Base-by-base conservation (phyloP, 192 early-diverging fungal genomes). In the Dissophora globulifera region DNA sequence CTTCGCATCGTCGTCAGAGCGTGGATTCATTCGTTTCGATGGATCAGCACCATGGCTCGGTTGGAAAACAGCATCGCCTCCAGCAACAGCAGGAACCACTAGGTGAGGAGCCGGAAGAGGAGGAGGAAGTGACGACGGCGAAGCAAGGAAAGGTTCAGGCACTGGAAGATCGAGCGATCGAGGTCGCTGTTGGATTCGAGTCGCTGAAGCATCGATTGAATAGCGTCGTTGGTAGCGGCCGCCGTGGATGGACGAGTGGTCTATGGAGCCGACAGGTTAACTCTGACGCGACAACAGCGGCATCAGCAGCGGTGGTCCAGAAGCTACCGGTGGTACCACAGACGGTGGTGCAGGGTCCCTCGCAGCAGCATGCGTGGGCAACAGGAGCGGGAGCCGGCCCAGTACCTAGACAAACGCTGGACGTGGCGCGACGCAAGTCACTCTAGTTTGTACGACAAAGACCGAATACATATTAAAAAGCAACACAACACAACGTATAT, bases 131-230 rank as follows among this genome's bases (percentile, higher is more conserved):
- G 1, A 27, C 25, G 15, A 12, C 15, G 0, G 19, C 35, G 11
- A 10, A 48, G 10, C 46, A 49, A 19, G 16, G 49, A 9, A 48
- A 31, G 2, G 33, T 63, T 1, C 69, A 62, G 26, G 60, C 60
- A 10, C 26, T 56, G 8, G 69, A 72, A 42, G 59, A 72, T 20
- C 69, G 60, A 17, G 69, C 69, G 6, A 72, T 72, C 30, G 60
- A 72, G 27, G 60, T 63, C 15, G 69, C 69, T 5, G 60, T 63
- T 13, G 69, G 60, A 27, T 72, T 72, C 23, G 69, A 72, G 47
- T 49, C 69, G 9, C 20, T 72, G 3, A 72, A 58, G 16, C 52
- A 72, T 12, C 52, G 54, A 2, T 50, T 72, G 22, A 46, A 42
- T 17, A 46, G 51, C 26, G 17, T 50, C 6, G 15, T 27, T 11